Evolutionary conservation across 2,329 filamentous ascomycete species (phyloP).

Genomic region (Zasmidium cellare): DNA sequence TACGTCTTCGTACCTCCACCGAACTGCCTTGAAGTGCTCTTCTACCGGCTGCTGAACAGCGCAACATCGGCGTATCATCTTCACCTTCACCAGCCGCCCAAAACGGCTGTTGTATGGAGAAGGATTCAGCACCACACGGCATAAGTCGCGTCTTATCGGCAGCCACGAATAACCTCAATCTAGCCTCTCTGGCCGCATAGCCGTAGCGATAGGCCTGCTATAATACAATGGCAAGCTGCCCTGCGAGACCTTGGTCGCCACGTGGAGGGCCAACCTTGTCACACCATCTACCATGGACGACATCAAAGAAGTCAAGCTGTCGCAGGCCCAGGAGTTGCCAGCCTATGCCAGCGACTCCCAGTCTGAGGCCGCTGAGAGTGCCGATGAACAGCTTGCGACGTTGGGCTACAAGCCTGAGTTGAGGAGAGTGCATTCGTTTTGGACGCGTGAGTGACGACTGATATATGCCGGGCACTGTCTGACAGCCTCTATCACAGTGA

Average conservation of each 20-base stretch:
- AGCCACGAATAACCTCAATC: not conserved
- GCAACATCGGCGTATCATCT: too few relatives aligned
- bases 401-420: conserved; percentile 3
- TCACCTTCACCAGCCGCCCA: not conserved
- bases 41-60: not conserved
- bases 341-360: not conserved
- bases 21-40: not conserved
- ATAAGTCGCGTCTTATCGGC: not conserved
- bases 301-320: not conserved
- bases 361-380: not conserved
- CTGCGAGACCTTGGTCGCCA: not conserved
- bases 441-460: not conserved
- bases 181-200: not conserved
- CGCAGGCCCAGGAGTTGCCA: not conserved
- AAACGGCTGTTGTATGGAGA: not conserved
- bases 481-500: not conserved
- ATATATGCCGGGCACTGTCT: not conserved
- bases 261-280: not conserved
- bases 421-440: not conserved
- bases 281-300: not conserved
- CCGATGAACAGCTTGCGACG: not conserved
- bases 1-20: too few relatives aligned
- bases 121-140: not conserved
- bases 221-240: not conserved
- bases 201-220: not conserved